phyloP scores from a whole-genome alignment of 768 basidiomycete genomes.

The Kwoniella newhampshirensis region DNA sequence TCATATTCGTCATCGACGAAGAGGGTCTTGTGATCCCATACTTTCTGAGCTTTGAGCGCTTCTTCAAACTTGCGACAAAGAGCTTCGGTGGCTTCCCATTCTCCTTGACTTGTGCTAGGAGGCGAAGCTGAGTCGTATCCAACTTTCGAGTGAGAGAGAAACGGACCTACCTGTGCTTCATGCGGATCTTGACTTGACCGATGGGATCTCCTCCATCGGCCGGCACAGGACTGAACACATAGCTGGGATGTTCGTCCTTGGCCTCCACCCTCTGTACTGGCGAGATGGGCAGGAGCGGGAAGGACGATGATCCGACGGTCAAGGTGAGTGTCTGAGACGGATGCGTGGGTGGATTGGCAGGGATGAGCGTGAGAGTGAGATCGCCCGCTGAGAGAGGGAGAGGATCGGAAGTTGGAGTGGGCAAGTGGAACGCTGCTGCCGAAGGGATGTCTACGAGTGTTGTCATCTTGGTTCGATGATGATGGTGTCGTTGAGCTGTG shows the following conservation, averaged over 20 bases:
- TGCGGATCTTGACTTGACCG: conserved; percentile 44
- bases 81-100: conserved; percentile 48
- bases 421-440: conserved; percentile 41
- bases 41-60: conserved; percentile 33
- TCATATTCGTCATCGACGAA: conserved; percentile 49
- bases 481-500: background rate
- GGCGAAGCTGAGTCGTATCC: background rate
- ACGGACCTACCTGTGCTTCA: conserved; percentile 36
- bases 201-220: conserved; percentile 38
- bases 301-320: conserved; percentile 40
- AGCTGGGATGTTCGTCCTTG: conserved; percentile 43
- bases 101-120: conserved; percentile 32
- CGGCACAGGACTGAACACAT: conserved; percentile 42
- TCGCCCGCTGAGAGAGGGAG: conserved; percentile 45
- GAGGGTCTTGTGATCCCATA: conserved; percentile 45
- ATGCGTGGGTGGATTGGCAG: conserved; percentile 43
- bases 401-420: conserved; percentile 26
- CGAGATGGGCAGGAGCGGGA: conserved; percentile 40
- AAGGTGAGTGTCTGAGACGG: conserved; percentile 44
- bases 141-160: background rate
- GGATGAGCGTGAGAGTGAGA: conserved; percentile 41
- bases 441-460: conserved; percentile 40
- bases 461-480: conserved; percentile 31
- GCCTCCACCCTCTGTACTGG: conserved; percentile 42
- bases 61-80: conserved; percentile 35